phyloP scores from a whole-genome alignment of 2,329 filamentous ascomycete species.

The Exophiala viscosa region DNA sequence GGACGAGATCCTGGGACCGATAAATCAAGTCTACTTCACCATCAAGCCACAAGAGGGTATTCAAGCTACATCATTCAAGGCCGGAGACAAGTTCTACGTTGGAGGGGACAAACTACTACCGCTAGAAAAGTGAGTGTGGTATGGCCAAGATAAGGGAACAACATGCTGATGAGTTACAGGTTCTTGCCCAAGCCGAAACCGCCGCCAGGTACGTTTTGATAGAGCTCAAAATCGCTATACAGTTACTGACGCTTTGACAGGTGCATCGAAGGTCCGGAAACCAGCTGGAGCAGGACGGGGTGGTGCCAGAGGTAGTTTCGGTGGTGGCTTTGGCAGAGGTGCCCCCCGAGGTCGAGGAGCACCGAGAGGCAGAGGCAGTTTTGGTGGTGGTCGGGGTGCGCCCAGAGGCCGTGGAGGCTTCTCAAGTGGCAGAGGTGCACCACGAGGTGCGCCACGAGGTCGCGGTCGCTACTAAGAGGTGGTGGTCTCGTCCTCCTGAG shows the following conservation, averaged over 20 bases:
- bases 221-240: not conserved
- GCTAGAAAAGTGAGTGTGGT: conserved; percentile 64
- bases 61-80: conserved; percentile 88
- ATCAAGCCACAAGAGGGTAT: conserved; percentile 97
- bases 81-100: conserved; percentile 96
- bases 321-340: conserved; percentile 40
- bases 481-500: not conserved
- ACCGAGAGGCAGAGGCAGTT: conserved; percentile 30
- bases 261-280: conserved; percentile 40
- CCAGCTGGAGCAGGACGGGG: conserved; percentile 43
- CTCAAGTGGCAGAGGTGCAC: conserved; percentile 29
- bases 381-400: conserved; percentile 27
- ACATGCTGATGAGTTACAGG: conserved; percentile 36
- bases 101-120: conserved; percentile 90
- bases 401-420: conserved; percentile 31
- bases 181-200: conserved; percentile 94
- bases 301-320: conserved; percentile 49
- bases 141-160: conserved; percentile 3
- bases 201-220: conserved; percentile 45
- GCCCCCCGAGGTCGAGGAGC: conserved; percentile 32
- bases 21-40: conserved; percentile 98
- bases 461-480: conserved; percentile 14
- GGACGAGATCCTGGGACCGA: conserved; percentile 93
- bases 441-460: conserved; percentile 15
- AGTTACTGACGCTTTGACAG: conserved; percentile 47